Base-by-base conservation (phyloP, 2,329 filamentous ascomycete genomes). In the Colletotrichum sp. region DNA sequence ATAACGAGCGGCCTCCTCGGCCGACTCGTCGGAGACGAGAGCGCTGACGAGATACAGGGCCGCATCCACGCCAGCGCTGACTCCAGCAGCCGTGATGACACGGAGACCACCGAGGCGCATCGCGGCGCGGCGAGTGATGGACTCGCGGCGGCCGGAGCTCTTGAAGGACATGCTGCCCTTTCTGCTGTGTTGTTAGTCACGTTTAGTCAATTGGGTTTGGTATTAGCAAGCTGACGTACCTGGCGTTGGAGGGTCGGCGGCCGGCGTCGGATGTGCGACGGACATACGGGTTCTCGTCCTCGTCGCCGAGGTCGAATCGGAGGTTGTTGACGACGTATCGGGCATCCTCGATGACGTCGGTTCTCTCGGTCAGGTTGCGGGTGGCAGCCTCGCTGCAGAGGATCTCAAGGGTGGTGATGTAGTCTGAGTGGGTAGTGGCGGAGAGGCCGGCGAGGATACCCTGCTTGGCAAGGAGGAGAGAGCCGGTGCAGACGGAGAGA, bases 241-340 rank as follows among this genome's bases (percentile, higher is more conserved):
- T 88, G 77, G 90, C 92, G 81, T 89, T 92, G 63, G 91, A 91
- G 63, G 91, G 90, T 77, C 91, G 90, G 79, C 90, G 88, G 65
- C 89, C 92, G 77, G 89, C 88, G 79, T 94, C 93, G 75, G 92
- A 91, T 89, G 94, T 95, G 88, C 91, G 92, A 81, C 94, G 90
- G 83, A 97, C 93, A 86, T 96, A 96, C 36, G 94, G 94, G 85
- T 95, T 96, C 85, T 96, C 93, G 77, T 96, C 94, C 81, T 94
- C 92, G 82, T 96, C 92, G 76, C 94, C 93, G 79, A 97, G 88
- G 80, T 97, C 95, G 84, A 96, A 98, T 80, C 95, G 94, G 75
- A 96, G 93, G 86, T 98, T 97, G 89, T 98, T 98, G 84, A 98
- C 95, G 24, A 98, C 95, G 83, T 97, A 98, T 82, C 95, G 91